Conservation (phyloP, 2,329 filamentous ascomycete genomes). For the Trichophyton benhamiae region DNA sequence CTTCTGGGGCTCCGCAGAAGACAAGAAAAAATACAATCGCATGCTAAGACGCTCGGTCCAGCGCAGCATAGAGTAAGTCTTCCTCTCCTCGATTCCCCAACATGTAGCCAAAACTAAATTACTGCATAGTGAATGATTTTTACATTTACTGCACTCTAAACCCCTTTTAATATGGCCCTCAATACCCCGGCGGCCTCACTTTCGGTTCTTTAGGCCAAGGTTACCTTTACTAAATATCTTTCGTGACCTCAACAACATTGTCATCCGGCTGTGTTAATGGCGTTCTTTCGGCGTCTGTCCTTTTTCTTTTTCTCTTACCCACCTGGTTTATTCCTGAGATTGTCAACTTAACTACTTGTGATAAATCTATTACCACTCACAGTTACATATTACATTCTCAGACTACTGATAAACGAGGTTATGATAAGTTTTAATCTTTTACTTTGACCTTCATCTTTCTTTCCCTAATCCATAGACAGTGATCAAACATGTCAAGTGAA, state of each 20-base stretch:
- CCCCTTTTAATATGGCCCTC: not conserved
- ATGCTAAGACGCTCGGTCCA: constrained; percentile 65
- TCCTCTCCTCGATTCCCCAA: no score
- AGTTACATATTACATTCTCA: not conserved
- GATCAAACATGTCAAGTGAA: no score
- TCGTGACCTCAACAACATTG: not conserved
- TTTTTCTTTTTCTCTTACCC: not conserved
- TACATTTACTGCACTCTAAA: not conserved
- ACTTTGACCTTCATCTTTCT: not conserved
- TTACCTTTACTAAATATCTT: not conserved
- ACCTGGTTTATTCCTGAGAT: not conserved
- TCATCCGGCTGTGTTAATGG: not conserved
- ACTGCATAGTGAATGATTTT: not conserved
- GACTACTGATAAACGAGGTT: not conserved
- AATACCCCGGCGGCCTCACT: not conserved
- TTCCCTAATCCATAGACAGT: not conserved
- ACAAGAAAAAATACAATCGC: constrained; percentile 75
- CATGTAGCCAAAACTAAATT: not conserved
- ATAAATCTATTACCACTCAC: not conserved
- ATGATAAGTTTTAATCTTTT: not conserved
- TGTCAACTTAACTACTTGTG: not conserved
- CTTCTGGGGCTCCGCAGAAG: constrained; percentile 69
- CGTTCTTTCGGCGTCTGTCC: not conserved
- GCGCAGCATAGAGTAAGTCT: constrained; percentile 24
- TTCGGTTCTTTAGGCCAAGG: not conserved